Conservation (phyloP, 2,329 filamentous ascomycete genomes). For the Fusarium sp. region DNA sequence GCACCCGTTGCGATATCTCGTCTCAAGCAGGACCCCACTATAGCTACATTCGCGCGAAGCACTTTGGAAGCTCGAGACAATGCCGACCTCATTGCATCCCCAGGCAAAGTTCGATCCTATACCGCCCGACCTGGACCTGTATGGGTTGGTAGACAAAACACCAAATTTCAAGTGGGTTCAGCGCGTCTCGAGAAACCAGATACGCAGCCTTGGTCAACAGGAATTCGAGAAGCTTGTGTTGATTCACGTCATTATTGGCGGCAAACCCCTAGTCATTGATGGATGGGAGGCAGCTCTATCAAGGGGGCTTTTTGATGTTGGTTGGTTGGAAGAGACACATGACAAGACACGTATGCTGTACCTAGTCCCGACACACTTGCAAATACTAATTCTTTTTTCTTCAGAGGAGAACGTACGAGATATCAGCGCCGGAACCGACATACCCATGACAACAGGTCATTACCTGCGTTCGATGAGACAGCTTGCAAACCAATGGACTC, state of each 20-base stretch:
- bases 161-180: slow-evolving; percentile 89
- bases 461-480: slow-evolving; percentile 89
- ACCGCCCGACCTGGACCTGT: slow-evolving; percentile 83
- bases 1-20: neutral
- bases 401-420: slow-evolving; percentile 87
- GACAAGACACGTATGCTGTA: slow-evolving; percentile 76
- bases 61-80: slow-evolving; percentile 54
- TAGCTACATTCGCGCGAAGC: slow-evolving; percentile 13
- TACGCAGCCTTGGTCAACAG: slow-evolving; percentile 79
- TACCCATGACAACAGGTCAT: slow-evolving; percentile 88
- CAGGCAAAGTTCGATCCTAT: slow-evolving; percentile 94
- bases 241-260: slow-evolving; percentile 84
- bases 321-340: slow-evolving; percentile 83
- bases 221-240: slow-evolving; percentile 88
- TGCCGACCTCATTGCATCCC: slow-evolving; percentile 80
- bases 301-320: slow-evolving; percentile 78
- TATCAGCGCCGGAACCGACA: slow-evolving; percentile 75
- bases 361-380: neutral
- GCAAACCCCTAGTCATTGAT: slow-evolving; percentile 90
- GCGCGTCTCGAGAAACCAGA: slow-evolving; percentile 81
- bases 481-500: slow-evolving; percentile 83
- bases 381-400: slow-evolving; percentile 35
- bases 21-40: slow-evolving; percentile 9
- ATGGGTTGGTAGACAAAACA: slow-evolving; percentile 77
- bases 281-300: slow-evolving; percentile 84